Base-by-base conservation (phyloP, 2,329 filamentous ascomycete species). In the Aspergillus sp. region DNA sequence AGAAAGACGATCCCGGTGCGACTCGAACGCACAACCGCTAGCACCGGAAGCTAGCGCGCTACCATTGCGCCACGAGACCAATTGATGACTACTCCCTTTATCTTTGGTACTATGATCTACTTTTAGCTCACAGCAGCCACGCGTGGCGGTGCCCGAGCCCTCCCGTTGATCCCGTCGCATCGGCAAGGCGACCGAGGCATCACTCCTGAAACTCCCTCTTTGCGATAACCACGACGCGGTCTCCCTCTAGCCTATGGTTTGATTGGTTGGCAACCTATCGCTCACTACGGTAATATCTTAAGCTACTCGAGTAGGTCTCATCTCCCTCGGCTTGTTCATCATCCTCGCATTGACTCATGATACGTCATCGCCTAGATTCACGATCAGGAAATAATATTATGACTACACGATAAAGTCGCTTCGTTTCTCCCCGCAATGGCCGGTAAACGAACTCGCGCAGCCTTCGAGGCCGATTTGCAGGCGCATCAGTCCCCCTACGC, bases 401-500 rank as follows among this genome's bases (percentile, higher is more conserved):
- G 51, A 39, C n/a, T 6, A 12, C 31, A 12, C 32, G 14, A 7
- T 22, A 32, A 11, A 31, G 4, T 42, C 20, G 18, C 26, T 14
- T 22, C 22, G 24, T 50, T 18, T 46, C 29, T 20, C 22, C 42
- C 39, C 51, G 60, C 49, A 18, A 94, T 94, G 90, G 86, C 90
- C 67, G 84, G 78, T 77, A 98, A 95, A 85, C 87, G 92, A 77
- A 88, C 88, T 69, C 89, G 89, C 70, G 85, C 86, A 67, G 84
- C 86, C 67, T 96, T 90, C 76, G 92, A 96, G 80, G 85, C 88
- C 69, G 89, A 94, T 70, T 78, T 87, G 52, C 82, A 86, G 75
- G 80, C 82, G 58, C 81, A 86, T 59, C 84, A 89, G 71, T 88
- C 90, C 14, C 89, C 90, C 0, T 96, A 87, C 75, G 90, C 89